A percentile compares a stretch with the other conserved stretches of the same genome.
Conservation (phyloP, 352 stramenopile species). For the Peronosclerospora sorghi region DNA sequence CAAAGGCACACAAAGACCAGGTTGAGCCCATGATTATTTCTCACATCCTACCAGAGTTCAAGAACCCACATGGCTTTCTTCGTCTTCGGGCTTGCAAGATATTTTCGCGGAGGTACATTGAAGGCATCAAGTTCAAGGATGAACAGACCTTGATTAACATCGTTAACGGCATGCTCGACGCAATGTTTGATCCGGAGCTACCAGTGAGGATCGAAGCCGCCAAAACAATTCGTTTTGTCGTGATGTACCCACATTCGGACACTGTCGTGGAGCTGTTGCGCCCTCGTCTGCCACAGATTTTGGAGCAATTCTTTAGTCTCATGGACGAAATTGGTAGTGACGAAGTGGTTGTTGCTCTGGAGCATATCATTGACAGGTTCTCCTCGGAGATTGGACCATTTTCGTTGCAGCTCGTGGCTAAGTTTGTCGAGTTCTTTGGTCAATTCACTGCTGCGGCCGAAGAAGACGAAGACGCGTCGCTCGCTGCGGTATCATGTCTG, state of each 20-base stretch:
- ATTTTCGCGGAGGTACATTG: slow-evolving; percentile 92
- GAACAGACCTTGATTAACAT: slow-evolving; percentile 78
- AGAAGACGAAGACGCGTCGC: slow-evolving; percentile 94
- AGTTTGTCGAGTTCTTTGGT: slow-evolving; percentile 92
- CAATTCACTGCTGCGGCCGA: slow-evolving; percentile 88
- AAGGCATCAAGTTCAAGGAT: slow-evolving; percentile 85
- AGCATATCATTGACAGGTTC: slow-evolving; percentile 95
- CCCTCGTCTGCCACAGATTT: slow-evolving; percentile 89
- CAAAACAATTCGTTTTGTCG: slow-evolving; percentile 82
- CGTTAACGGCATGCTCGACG: slow-evolving; percentile 73
- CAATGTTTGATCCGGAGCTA: slow-evolving; percentile 91
- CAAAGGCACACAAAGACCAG: slow-evolving; percentile 89
- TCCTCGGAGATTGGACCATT: slow-evolving; percentile 92
- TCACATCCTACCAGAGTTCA: slow-evolving; percentile 95
- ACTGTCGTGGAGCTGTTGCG: slow-evolving; percentile 80
- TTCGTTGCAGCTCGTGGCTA: slow-evolving; percentile 87
- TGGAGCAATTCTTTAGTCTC: slow-evolving; percentile 97
- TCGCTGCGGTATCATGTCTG: slow-evolving; percentile 87
- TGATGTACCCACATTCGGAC: slow-evolving; percentile 80
- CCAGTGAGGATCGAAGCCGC: slow-evolving; percentile 94
- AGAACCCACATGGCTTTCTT: slow-evolving; percentile 90
- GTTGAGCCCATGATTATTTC: slow-evolving; percentile 90
- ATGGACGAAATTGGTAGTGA: slow-evolving; percentile 99
- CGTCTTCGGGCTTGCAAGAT: slow-evolving; percentile 92
- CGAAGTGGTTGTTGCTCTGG: slow-evolving; percentile 90